Percentiles rank a stretch among this genome's conserved stretches.
These are phyloP conservation scores for Astragalus membranaceus DNA, from an alignment of 306 rosid species.

Conservation along the genomic window DNA sequence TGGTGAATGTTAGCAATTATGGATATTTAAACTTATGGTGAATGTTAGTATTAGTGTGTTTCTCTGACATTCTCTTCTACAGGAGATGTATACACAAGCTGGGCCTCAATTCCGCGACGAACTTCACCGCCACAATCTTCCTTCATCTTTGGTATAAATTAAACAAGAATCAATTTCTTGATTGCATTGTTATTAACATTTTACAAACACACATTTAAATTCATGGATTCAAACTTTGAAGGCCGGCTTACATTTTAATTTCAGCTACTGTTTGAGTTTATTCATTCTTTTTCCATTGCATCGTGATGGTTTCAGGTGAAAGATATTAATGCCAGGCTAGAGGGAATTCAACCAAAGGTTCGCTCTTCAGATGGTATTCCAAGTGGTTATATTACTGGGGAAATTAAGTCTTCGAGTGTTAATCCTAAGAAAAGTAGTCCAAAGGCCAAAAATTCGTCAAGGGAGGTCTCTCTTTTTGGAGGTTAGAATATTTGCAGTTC, in stretches of 20 bases:
- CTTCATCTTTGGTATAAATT: slow-evolving; percentile 66
- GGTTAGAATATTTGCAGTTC: slow-evolving; percentile 49
- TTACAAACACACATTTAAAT: neutral
- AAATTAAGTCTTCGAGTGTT: slow-evolving; percentile 45
- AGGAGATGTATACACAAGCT: slow-evolving; percentile 98
- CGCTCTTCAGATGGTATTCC: slow-evolving; percentile 65
- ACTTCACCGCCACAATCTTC: slow-evolving; percentile 90
- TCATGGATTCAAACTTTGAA: neutral
- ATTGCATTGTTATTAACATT: slow-evolving; percentile 4
- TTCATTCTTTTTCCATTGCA: neutral
- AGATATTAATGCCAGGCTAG: slow-evolving; percentile 95
- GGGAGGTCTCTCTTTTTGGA: slow-evolving; percentile 85
- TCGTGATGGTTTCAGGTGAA: slow-evolving; percentile 62
- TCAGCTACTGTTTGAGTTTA: neutral
- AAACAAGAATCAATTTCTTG: neutral
- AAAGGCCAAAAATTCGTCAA: slow-evolving; percentile 77
- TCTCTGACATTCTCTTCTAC: slow-evolving; percentile 20
- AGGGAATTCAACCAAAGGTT: slow-evolving; percentile 85
- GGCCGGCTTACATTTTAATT: slow-evolving; percentile 11
- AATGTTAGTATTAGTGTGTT: neutral
- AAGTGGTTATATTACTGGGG: slow-evolving; percentile 57
- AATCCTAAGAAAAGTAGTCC: slow-evolving; percentile 88
- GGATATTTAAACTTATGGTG: no score
- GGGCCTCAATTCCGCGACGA: slow-evolving; percentile 97
- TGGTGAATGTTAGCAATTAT: no score